Evolutionary conservation across 768 basidiomycete genomes (phyloP), one percentile per base, ranked within the genome.

Genomic region (Agrocybe chaxingu): DNA sequence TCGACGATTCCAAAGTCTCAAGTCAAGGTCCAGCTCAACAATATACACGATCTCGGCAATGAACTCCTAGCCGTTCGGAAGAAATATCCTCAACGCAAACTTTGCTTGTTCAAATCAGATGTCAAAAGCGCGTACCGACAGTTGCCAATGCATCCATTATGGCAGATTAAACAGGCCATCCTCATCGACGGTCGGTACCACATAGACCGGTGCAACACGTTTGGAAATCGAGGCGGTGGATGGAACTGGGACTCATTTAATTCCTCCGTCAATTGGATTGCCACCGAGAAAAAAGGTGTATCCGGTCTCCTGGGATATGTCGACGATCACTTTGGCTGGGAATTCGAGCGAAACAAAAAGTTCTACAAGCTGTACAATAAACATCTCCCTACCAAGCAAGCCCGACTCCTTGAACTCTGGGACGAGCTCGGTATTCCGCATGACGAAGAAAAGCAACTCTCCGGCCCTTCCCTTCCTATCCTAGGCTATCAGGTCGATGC

Each of bases 371-470:
- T 60, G 0, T 70, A 74, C 57, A 39, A 55, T 3, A 38, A 30
- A 1, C 35, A 18, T 10, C 49, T 67, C 12, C 75, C 74, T 0
- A 7, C 46, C 0, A 57, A 57, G 7, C 76, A 77, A 77, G 61
- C 49, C 2, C 18, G 36, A 2, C 62, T 76, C 1, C 1, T 79
- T 0, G 35, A 33, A 2, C 63, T 77, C 1, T 76, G 70, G 75
- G 75, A 78, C 54, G 39, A 61, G 1, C 55, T 76, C n/a, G n/a
- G 70, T 0, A 59, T 75, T 75, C 73, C 71, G 0, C 73, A 77
- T n/a, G n/a, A n/a, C n/a, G 48, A 59, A 9, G 32, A 44, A 3
- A 79, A 78, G 50, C 77, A 78, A 52, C 7, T 72, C 0, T 68
- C 13, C n/a, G 73, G 73, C 6, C 35, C 0, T 6, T 32, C 0